Conservation (phyloP, 2,329 filamentous ascomycete species). For the Mycogone perniciosa region DNA sequence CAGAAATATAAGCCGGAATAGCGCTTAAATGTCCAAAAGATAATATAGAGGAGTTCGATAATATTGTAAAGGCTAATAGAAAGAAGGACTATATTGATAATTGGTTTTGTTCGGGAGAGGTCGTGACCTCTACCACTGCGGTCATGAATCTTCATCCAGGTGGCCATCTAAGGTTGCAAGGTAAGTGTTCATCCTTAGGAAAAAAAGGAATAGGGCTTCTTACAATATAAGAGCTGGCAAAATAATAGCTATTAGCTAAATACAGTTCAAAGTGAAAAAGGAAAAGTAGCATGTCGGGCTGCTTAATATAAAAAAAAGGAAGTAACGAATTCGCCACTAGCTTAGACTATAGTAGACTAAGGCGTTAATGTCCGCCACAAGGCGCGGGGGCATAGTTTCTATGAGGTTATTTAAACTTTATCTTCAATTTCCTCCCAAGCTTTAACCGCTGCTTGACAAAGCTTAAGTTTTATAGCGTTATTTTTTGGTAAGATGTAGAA, state of each 20-base stretch:
- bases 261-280: neutral
- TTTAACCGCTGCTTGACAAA: too few species aligned
- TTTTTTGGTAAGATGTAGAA: too few species aligned
- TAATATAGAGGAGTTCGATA: slow-evolving; percentile 30
- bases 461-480: too few species aligned
- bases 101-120: neutral
- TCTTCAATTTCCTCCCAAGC: too few species aligned
- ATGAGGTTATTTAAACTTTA: too few species aligned
- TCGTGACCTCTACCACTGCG: neutral
- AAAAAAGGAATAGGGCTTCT: neutral
- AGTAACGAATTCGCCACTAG: neutral
- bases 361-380: neutral
- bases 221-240: neutral
- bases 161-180: neutral
- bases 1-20: slow-evolving; percentile 33
- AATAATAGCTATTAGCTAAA: neutral
- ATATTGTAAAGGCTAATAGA: slow-evolving; percentile 30
- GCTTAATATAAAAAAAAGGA: neutral
- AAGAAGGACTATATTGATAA: slow-evolving; percentile 25
- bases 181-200: neutral
- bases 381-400: too few species aligned
- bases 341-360: neutral
- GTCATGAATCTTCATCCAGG: neutral
- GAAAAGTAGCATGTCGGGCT: neutral
- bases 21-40: slow-evolving; percentile 30